Base-by-base conservation (phyloP, 2,329 filamentous ascomycete genomes). In the Penicillium frequentans region DNA sequence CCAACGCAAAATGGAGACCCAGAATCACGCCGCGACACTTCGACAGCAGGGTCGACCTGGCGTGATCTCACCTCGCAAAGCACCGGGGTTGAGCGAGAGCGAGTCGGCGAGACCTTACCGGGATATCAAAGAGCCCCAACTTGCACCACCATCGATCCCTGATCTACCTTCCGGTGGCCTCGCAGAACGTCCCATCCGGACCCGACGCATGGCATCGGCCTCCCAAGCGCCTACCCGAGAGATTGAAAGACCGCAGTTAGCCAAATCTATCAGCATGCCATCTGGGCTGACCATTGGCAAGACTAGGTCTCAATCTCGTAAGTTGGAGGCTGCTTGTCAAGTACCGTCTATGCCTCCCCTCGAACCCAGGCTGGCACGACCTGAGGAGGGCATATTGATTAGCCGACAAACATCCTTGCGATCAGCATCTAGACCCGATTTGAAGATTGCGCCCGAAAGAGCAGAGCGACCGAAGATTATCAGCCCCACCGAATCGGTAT, bases 11-110 rank as follows among this genome's bases (percentile, higher is more conserved):
- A 67, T 72, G 55, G 75, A 75, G 39, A 58, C 72, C 0, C 75
- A 76, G 52, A 81, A 76, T 48, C 79, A 80, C 61, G 79, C 79
- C 3, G 79, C 79, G 7, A 74, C 75, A 3, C 73, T 81, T 58
- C 73, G 79, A 49, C 78, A 79, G 60, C 77, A 79, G 60, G 76
- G 76, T 35, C 56, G 75, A 9, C 69, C 71, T n/a, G 67, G 70
- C 5, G 64, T 69, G 54, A 60, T 64, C 5, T 66, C 73, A 21
- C 60, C 69, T 27, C 65, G 70, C 45, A 72, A 65, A 33, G 57
- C 66, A 9, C 57, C 68, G 6, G 65, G 65, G 10, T 56, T 71
- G 6, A 58, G 62, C 5, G 68, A 72, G 14, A 62, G 64, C 2
- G 58, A 60, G 7, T 24, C 60, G 4, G 53, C 61, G 8, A 58